Base-by-base conservation (phyloP, 805 yeast genomes). In the Sugiyamaella lignohabitans region DNA sequence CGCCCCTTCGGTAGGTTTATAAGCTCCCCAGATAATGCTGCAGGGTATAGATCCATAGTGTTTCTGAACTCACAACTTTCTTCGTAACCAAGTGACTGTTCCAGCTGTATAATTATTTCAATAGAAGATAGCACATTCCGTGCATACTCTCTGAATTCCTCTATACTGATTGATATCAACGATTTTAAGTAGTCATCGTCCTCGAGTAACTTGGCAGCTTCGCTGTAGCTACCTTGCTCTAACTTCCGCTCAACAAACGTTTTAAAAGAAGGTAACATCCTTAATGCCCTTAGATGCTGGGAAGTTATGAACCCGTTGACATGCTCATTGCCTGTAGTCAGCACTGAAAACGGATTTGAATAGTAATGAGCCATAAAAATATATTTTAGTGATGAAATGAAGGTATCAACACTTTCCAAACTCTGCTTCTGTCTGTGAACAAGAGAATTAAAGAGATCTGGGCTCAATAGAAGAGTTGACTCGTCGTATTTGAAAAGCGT, bases 191-290 rank as follows among this genome's bases (percentile, higher is more conserved):
- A 38, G 1, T 34, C 34, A 42, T 66, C 59, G 36, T 60, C 58
- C 14, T 46, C 27, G 29, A 62, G 42, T 3, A 63, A 40, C 2
- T 10, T 21, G 16, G 40, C 17, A 5, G 58, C 51, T 40, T 49
- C 39, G 35, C 40, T 30, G 10, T 38, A n/a, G 39, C 34, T 41
- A 10, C 45, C 42, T 11, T 42, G 19, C 34, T 50, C 42, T 32
- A 50, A 51, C 18, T 52, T 18, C 1, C 21, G 32, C 27, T 57
- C 59, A 4, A 66, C 49, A 41, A 55, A 53, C 18, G 46, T 40
- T 38, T 48, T 54, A 48, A 69, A 69, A 0, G 75, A 68, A 0
- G 70, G 68, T 27, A 70, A 52, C 54, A 59, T 55, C 35, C 70
- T 57, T 1, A 69, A 44, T 1, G 67, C 62, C 2, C 42, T 38